Evolutionary conservation across 345 rosid species (phyloP), one percentile per base, ranked within the genome.

Genomic region (Aquilaria malaccensis): DNA sequence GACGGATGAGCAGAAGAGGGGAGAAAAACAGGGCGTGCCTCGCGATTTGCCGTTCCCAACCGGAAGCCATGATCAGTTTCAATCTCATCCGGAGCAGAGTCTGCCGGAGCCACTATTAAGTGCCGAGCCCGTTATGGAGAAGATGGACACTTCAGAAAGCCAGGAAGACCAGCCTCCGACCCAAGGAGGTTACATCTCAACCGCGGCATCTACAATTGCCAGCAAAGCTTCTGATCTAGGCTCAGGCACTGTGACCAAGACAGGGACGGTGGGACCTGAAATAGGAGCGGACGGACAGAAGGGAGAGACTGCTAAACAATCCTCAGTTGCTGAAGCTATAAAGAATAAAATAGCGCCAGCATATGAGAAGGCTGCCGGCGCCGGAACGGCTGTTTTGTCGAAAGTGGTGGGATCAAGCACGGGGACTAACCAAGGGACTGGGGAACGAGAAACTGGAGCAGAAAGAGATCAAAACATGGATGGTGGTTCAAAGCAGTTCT

Each of bases 11-110:
- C 47, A 61, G 45, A 50, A 58, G 22, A 37, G 10, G 3, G 62
- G 31, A 50, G 67, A 63, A 29, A 55, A 66, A 55, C 57, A 49
- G 12, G 59, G 68, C 9, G 9, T 56, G 1, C 58, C 66, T 14
- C 2, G 50, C 22, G 53, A 50, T 0, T 10, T 22, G 33, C 2
- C 47, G 53, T 54, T 72, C 2, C 74, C 80, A 41, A 64, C 79
- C 0, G 91, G 79, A 74, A 79, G 76, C 72, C 94, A 88, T 60
- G 82, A 67, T 54, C 90, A 84, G 10, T 83, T 81, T 72, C 90
- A 84, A 9, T 83, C 80, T 72, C 81, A 88, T 15, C 80, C 83
- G 4, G 85, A 72, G 11, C 73, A 73, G 30, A n/a, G 58, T 31
- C 46, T 68, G 1, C 67, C 70, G 6, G 30, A 50, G 41, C 50